These are phyloP conservation scores for Pyrenophora teres DNA, from an alignment of 2,329 filamentous ascomycete genomes.

Conservation along the genomic window DNA sequence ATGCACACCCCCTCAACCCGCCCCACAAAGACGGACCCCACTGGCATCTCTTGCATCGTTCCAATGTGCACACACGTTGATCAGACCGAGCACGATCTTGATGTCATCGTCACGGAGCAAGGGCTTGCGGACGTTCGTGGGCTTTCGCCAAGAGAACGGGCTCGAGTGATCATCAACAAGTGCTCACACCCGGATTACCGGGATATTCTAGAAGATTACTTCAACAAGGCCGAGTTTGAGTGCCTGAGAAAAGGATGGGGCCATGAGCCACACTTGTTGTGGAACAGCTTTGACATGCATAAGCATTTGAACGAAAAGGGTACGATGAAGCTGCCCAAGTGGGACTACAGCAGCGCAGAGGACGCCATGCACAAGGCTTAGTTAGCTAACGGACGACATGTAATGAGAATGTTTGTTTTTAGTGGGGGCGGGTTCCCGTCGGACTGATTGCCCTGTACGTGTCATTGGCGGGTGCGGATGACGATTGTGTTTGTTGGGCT, in stretches of 20 bases:
- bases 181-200: conserved; percentile 84
- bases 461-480: background rate
- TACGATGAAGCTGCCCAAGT: conserved; percentile 82
- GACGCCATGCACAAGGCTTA: conserved; percentile 2
- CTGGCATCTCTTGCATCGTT: conserved; percentile 85
- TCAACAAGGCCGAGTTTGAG: conserved; percentile 83
- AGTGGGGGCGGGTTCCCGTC: background rate
- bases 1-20: conserved; percentile 89
- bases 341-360: conserved; percentile 50
- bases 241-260: conserved; percentile 86
- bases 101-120: conserved; percentile 79
- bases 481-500: background rate
- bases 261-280: conserved; percentile 86
- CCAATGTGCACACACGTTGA: conserved; percentile 92
- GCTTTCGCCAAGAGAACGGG: conserved; percentile 77
- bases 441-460: background rate
- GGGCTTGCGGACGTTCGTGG: conserved; percentile 86
- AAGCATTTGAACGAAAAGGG: conserved; percentile 79
- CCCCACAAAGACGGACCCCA: conserved; percentile 80
- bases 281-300: conserved; percentile 88
- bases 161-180: conserved; percentile 83
- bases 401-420: too few relatives aligned
- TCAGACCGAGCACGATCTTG: conserved; percentile 90
- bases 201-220: conserved; percentile 81
- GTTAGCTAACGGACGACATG: too few relatives aligned